Conservation (phyloP, 495 filamentous ascomycete genomes). For the Evansstolkia leycettana region DNA sequence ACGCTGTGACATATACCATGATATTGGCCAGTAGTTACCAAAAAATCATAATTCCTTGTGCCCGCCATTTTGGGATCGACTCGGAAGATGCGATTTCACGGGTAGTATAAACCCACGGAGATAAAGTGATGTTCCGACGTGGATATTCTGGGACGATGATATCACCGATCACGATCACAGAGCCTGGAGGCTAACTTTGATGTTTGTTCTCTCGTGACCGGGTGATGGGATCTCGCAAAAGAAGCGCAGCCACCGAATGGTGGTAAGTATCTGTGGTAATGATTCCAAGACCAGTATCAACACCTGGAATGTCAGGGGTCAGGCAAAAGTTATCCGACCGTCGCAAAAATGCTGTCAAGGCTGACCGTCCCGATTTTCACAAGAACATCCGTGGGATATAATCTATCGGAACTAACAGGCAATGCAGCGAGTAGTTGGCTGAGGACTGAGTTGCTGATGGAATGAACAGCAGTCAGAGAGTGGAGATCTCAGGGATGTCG, state of each 20-base stretch:
- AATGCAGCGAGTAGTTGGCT: slow-evolving; percentile 6
- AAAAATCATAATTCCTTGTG: slow-evolving; percentile 95
- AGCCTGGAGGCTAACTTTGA: too few species aligned
- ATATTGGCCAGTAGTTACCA: slow-evolving; percentile 45
- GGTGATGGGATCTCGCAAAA: slow-evolving; percentile 2
- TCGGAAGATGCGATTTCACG: too few species aligned
- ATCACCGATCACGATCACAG: too few species aligned
- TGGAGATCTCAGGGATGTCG: slow-evolving; percentile 10
- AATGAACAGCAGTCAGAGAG: slow-evolving; percentile 4
- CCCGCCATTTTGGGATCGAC: slow-evolving; percentile 56
- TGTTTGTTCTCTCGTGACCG: slow-evolving; percentile 10
- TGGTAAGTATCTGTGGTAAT: slow-evolving; percentile 1
- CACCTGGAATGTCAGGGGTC: neutral
- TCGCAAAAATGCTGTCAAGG: too few species aligned
- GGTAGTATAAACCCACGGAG: too few species aligned
- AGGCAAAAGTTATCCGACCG: neutral
- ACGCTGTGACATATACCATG: neutral
- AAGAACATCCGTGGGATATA: too few species aligned
- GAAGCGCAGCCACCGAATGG: slow-evolving; percentile 8
- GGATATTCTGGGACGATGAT: too few species aligned
- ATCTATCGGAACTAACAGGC: too few species aligned
- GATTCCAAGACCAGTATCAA: neutral
- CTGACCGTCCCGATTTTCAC: too few species aligned
- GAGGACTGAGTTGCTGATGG: slow-evolving; percentile 17
- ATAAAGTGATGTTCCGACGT: too few species aligned